phyloP scores from a whole-genome alignment of 108 stramenopile genomes.

The Cyclotella sp. region DNA sequence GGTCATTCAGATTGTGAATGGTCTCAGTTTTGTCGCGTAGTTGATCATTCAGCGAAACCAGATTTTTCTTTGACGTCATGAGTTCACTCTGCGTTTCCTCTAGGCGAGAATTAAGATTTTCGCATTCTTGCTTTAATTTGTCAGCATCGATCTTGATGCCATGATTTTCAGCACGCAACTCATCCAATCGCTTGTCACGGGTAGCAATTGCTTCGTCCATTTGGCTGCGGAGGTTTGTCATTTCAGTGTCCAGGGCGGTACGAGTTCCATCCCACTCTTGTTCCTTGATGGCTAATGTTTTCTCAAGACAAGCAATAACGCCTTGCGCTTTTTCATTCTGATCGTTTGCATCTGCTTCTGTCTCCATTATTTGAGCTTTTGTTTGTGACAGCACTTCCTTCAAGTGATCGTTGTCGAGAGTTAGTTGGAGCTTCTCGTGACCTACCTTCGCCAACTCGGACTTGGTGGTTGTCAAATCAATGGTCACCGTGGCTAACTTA shows the following conservation, averaged over 20 bases:
- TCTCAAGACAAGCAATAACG: conserved; percentile 9
- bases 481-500: conserved; percentile 23
- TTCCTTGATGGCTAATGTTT: conserved; percentile 13
- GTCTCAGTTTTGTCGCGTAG: conserved; percentile 27
- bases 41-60: background rate
- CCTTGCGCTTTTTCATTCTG: conserved; percentile 9
- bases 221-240: background rate
- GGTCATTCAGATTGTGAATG: conserved; percentile 20
- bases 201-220: conserved; percentile 7
- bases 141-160: background rate
- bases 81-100: conserved; percentile 21
- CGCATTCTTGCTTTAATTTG: conserved; percentile 14
- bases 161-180: conserved; percentile 6
- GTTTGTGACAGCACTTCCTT: conserved; percentile 6
- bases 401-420: conserved; percentile 21
- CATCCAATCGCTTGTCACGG: conserved; percentile 16
- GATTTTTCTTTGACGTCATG: conserved; percentile 7
- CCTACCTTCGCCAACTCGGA: conserved; percentile 18
- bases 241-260: background rate
- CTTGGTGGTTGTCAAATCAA: conserved; percentile 27
- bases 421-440: conserved; percentile 27
- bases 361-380: conserved; percentile 19
- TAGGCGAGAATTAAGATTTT: conserved; percentile 1
- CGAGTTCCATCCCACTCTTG: background rate
- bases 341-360: background rate